Conservation (phyloP, 2,329 filamentous ascomycete species). For the Ascochyta viciae-villosae region DNA sequence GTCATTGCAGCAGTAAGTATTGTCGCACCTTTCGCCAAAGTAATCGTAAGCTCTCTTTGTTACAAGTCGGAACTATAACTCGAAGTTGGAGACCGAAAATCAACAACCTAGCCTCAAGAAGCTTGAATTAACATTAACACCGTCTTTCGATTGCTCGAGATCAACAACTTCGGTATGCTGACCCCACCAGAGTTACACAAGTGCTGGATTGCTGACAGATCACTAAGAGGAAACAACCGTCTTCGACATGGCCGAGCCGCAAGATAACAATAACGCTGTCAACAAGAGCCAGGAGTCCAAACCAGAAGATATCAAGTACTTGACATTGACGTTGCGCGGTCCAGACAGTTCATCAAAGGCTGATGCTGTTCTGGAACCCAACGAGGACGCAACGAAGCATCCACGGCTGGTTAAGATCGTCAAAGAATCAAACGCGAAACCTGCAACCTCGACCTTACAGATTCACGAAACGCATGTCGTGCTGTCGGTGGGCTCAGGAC, state of each 20-base stretch:
- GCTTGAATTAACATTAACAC: neutral
- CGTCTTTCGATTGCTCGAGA: neutral
- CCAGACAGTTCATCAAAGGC: constrained; percentile 13
- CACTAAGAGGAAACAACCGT: neutral
- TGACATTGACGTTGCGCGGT: constrained; percentile 17
- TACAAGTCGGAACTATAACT: neutral
- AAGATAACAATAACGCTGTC: neutral
- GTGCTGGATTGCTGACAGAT: neutral
- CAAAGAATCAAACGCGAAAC: constrained; percentile 15
- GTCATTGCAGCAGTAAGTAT: constrained; percentile 5
- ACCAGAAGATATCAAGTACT: neutral
- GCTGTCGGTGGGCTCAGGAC: constrained; percentile 56
- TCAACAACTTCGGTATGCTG: neutral
- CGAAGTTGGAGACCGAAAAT: neutral
- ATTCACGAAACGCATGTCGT: constrained; percentile 51
- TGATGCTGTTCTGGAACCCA: constrained; percentile 17
- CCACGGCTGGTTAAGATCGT: constrained; percentile 28
- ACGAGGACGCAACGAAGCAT: constrained; percentile 22
- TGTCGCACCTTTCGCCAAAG: constrained; percentile 9
- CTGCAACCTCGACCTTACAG: constrained; percentile 3
- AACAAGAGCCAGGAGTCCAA: constrained; percentile 2
- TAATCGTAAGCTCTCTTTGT: neutral
- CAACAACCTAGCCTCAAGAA: neutral
- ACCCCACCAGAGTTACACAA: neutral
- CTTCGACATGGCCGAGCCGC: constrained; percentile 11